Base-by-base conservation (phyloP, 1,284 basidiomycete species). In the Fomitopsis palustris region DNA sequence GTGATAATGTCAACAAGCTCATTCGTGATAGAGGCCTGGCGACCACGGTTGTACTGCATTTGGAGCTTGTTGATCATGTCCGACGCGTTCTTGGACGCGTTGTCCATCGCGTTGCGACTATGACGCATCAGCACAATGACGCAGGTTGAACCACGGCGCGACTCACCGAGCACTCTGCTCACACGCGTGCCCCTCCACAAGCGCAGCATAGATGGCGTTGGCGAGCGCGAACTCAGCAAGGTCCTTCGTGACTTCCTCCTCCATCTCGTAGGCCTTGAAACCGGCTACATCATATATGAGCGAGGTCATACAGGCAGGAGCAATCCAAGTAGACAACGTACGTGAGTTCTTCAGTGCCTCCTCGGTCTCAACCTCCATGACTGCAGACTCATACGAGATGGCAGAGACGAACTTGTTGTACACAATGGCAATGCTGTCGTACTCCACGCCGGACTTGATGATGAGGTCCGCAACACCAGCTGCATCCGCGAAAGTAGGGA, bases 71-170 rank as follows among this genome's bases (percentile, higher is more conserved):
- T 78, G 70, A 96, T 96, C 94, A 96, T 96, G 76, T 95, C 94
- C 55, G 80, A 83, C 60, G 96, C 97, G 78, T 99, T 99, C 89
- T 96, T 99, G 66, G 96, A 96, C 55, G 96, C 97, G 73, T 96
- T 99, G 87, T 99, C 96, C 96, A 99, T 99, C 72, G 97, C 96
- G 70, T 97, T 98, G 68, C 96, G 92, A 77, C 95, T 85, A 52
- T 1, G 25, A 47, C 25, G 31, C 38, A 57, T 62, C 31, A 55
- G 53, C 19, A n/a, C 9, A 2, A 8, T 4, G 4, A 14, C 2
- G 54, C 35, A 39, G 35, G 54, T 60, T 62, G 10, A 53, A 51
- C 41, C 49, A 10, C 3, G 8, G 41, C 23, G 35, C 23, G 25
- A 70, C 81, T 29, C 75, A 91, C 90, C 90, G 88, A 72, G 90